phyloP scores from a whole-genome alignment of 768 basidiomycete genomes.

The Mycena vitilis region DNA sequence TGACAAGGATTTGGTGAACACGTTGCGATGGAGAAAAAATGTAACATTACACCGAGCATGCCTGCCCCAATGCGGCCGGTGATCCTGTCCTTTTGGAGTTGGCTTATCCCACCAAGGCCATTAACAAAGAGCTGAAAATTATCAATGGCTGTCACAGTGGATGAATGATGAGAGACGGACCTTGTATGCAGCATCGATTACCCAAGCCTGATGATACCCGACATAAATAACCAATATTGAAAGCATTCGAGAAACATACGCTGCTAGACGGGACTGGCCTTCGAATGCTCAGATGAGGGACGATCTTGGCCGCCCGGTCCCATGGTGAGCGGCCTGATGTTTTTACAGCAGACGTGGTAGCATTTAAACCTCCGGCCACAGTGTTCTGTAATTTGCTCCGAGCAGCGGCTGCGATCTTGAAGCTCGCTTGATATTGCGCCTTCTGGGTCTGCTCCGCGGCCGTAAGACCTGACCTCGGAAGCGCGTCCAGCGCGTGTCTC shows the following conservation, averaged over 20 bases:
- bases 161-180: slow-evolving; percentile 9
- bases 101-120: slow-evolving; percentile 25
- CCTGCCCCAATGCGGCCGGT: slow-evolving; percentile 1
- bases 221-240: background rate
- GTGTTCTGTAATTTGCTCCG: slow-evolving; percentile 7
- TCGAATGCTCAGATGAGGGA: slow-evolving; percentile 23
- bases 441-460: slow-evolving; percentile 27
- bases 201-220: slow-evolving; percentile 34
- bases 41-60: slow-evolving; percentile 25
- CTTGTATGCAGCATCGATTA: slow-evolving; percentile 35
- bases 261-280: slow-evolving; percentile 17
- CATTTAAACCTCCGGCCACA: background rate
- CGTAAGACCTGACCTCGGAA: slow-evolving; percentile 25
- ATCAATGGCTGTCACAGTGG: background rate
- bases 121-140: slow-evolving; percentile 23
- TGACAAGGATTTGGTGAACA: background rate
- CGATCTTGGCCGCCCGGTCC: slow-evolving; percentile 31
- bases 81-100: background rate
- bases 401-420: slow-evolving; percentile 18
- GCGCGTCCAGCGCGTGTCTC: slow-evolving; percentile 30
- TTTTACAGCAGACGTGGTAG: background rate
- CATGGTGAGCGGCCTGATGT: slow-evolving; percentile 34
- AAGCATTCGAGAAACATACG: slow-evolving; percentile 5
- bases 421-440: slow-evolving; percentile 31
- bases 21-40: background rate